Evolutionary conservation across 768 basidiomycete species (phyloP).

Genomic region (Suillus luteus): DNA sequence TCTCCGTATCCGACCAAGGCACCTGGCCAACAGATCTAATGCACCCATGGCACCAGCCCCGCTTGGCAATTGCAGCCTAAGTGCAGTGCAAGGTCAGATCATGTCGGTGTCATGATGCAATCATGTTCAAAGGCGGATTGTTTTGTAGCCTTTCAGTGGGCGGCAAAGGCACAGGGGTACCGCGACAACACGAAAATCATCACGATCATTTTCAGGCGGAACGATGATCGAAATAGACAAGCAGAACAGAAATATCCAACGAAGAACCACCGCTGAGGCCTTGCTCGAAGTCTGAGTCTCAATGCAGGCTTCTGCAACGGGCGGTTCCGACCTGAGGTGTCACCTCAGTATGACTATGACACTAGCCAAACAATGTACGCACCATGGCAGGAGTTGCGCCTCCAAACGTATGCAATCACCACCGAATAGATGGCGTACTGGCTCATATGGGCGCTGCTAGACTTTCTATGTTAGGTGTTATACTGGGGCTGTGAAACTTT

Average conservation of each 20-base stretch:
- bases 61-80: background rate
- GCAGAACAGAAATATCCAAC: background rate
- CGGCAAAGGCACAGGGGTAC: background rate
- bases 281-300: background rate
- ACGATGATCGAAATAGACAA: background rate
- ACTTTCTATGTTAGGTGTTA: background rate
- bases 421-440: background rate
- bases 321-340: constrained; percentile 2
- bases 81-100: background rate
- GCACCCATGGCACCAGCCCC: background rate
- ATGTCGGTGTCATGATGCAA: background rate
- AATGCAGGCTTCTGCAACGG: background rate
- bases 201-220: background rate
- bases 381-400: background rate
- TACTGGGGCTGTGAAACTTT: background rate
- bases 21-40: background rate
- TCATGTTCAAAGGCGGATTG: background rate
- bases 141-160: background rate
- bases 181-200: background rate
- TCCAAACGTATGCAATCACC: background rate
- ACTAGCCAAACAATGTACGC: background rate
- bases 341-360: background rate
- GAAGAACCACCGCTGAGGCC: background rate
- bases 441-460: background rate
- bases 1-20: background rate